A percentile compares a stretch with the other conserved stretches of the same genome.
Evolutionary conservation across 257 asterid genomes (phyloP).

Genomic region (Knoxia roxburghii): DNA sequence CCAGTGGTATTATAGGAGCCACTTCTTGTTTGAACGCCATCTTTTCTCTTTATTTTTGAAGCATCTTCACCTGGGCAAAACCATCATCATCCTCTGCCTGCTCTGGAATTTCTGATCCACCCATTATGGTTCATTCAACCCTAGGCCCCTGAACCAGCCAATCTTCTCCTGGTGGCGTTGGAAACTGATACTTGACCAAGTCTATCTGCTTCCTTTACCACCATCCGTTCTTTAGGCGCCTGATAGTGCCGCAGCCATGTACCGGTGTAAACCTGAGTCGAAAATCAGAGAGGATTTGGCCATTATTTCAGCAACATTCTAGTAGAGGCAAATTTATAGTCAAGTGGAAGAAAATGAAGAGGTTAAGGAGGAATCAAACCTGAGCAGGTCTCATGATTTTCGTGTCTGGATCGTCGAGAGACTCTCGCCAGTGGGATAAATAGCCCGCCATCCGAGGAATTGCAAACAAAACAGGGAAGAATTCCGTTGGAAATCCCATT

Average conservation of each 20-base stretch:
- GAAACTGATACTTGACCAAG: slow-evolving; percentile 82
- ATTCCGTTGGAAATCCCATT: slow-evolving; percentile 97
- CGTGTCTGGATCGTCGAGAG: slow-evolving; percentile 92
- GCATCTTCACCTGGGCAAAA: neutral
- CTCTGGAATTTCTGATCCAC: neutral
- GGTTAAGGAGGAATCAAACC: slow-evolving; percentile 30
- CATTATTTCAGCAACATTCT: neutral
- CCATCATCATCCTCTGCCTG: no score
- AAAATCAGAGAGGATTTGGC: slow-evolving; percentile 7
- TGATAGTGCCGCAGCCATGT: slow-evolving; percentile 77
- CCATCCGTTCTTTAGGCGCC: slow-evolving; percentile 62
- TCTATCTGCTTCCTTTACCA: slow-evolving; percentile 44
- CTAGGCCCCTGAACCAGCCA: slow-evolving; percentile 82
- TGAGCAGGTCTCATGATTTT: slow-evolving; percentile 98
- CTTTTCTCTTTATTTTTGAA: neutral
- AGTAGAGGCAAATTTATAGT: neutral
- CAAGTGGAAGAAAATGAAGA: neutral
- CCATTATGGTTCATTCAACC: neutral
- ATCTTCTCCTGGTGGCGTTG: slow-evolving; percentile 83
- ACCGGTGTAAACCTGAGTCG: slow-evolving; percentile 80
- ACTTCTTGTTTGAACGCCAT: neutral
- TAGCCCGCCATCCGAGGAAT: slow-evolving; percentile 99
- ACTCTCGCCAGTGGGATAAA: slow-evolving; percentile 96
- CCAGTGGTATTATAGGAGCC: no score
- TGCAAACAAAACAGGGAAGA: slow-evolving; percentile 92